Percentiles rank a stretch among this genome's conserved stretches.
Evolutionary conservation across 495 filamentous ascomycete genomes (phyloP).

Genomic region (Penicillium maclennaniae): DNA sequence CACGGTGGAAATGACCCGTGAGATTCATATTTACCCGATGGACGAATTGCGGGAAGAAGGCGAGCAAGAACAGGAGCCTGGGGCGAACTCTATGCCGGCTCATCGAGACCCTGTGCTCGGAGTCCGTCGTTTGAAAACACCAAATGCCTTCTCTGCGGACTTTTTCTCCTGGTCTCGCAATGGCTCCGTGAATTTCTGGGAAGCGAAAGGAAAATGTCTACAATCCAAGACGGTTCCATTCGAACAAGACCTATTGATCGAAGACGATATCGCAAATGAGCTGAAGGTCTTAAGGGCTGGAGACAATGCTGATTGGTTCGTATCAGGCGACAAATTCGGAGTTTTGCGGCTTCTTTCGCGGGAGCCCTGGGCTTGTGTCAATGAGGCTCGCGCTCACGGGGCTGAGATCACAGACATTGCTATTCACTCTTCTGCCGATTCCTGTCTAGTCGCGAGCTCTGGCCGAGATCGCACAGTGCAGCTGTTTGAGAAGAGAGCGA

Average conservation of each 20-base stretch:
- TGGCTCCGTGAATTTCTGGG: slow-evolving; percentile 79
- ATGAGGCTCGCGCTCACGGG: slow-evolving; percentile 77
- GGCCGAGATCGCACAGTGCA: slow-evolving; percentile 89
- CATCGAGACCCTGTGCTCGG: slow-evolving; percentile 79
- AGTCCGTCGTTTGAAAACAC: slow-evolving; percentile 55
- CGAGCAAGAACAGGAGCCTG: slow-evolving; percentile 29
- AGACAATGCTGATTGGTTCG: slow-evolving; percentile 56
- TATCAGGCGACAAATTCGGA: slow-evolving; percentile 82
- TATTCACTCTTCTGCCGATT: slow-evolving; percentile 38
- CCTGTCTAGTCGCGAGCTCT: slow-evolving; percentile 66
- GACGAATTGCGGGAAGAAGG: slow-evolving; percentile 29
- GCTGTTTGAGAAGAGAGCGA: slow-evolving; percentile 62
- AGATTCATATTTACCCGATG: slow-evolving; percentile 60
- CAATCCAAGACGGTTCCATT: slow-evolving; percentile 62
- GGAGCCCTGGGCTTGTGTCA: slow-evolving; percentile 47
- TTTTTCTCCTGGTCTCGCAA: slow-evolving; percentile 86
- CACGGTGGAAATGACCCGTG: slow-evolving; percentile 68
- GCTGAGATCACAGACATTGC: slow-evolving; percentile 82
- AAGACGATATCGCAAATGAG: slow-evolving; percentile 67
- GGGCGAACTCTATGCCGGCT: slow-evolving; percentile 50
- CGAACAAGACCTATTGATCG: slow-evolving; percentile 55
- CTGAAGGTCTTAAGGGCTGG: slow-evolving; percentile 65
- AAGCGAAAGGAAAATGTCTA: slow-evolving; percentile 62
- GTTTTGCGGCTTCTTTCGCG: slow-evolving; percentile 56
- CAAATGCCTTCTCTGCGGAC: slow-evolving; percentile 56